Base-by-base conservation (phyloP, 179 eudicot species). In the Pouteria campechiana region DNA sequence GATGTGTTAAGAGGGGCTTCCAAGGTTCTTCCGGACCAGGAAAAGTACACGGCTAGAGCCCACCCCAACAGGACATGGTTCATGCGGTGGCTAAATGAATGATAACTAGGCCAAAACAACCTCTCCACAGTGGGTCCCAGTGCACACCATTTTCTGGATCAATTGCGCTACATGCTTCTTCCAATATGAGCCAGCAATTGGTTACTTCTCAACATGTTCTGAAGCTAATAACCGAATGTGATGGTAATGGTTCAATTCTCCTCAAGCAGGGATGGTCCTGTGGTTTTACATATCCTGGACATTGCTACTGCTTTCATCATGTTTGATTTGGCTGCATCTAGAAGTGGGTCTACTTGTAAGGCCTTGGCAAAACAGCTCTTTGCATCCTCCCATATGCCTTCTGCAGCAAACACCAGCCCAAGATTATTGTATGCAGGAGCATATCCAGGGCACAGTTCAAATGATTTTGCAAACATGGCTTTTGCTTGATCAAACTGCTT, bases 261-360 rank as follows among this genome's bases (percentile, higher is more conserved):
- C 41, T 41, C 29, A 5, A 31, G 19, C n/a, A 30, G 39, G 40
- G 40, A 50, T 20, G 62, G 57, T 25, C 68, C 37, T 17, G 39
- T 52, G 51, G 63, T 50, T 6, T 55, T 62, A 60, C 70, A 72
- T 37, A 50, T 51, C 65, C 72, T 74, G 60, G 63, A 58, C 68
- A 78, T 62, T 36, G 73, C 72, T 30, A 28, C 49, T 55, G 71
- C 96, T 74, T 90, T 90, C 47, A 82, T 61, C 65, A 77, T 64
- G 73, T 90, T 90, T 32, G 96, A 90, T 58, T 72, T 82, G 34
- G 98, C 96, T 44, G 96, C 96, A 77, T 90, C 98, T 52, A 86
- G 64, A 46, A 86, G 67, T 12, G 96, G 85, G 40, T 90, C 98
- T 13, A 79, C 71, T 51, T 72, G 70, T 37, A 75, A 53, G 32